Percentiles rank a stretch among this genome's conserved stretches.
These are phyloP conservation scores for Teratosphaeria epicoccoides DNA, from an alignment of 2,329 filamentous ascomycete genomes.

Conservation along the genomic window DNA sequence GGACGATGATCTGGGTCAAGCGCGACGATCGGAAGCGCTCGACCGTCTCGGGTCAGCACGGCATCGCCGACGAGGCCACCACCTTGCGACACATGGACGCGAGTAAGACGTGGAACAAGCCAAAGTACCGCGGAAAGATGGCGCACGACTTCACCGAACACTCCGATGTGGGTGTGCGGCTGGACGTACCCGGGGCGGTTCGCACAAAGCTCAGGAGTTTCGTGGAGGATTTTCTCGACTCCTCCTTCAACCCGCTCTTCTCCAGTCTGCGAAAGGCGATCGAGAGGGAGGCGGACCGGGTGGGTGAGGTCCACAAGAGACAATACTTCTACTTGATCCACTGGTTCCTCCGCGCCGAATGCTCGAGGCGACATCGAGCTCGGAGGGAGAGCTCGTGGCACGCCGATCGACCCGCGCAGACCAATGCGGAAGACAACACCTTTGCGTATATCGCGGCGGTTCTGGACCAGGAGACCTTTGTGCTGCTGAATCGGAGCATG, in stretches of 20 bases:
- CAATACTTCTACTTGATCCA: conserved; percentile 89
- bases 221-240: conserved; percentile 87
- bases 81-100: conserved; percentile 82
- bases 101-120: conserved; percentile 81
- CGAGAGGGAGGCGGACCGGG: conserved; percentile 75
- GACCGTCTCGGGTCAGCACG: conserved; percentile 80
- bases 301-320: conserved; percentile 63
- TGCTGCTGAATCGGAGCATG: conserved; percentile 75
- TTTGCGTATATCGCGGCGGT: conserved; percentile 84
- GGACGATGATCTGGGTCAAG: conserved; percentile 95
- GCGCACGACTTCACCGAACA: conserved; percentile 35
- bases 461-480: conserved; percentile 89
- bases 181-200: conserved; percentile 61
- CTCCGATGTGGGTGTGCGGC: conserved; percentile 65
- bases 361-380: conserved; percentile 49
- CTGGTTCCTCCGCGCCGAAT: conserved; percentile 80
- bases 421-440: conserved; percentile 50
- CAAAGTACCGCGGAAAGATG: conserved; percentile 44
- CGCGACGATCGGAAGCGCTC: conserved; percentile 73
- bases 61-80: conserved; percentile 59
- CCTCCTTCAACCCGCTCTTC: conserved; percentile 84
- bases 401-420: conserved; percentile 25
- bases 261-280: conserved; percentile 77
- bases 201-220: conserved; percentile 68
- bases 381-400: conserved; percentile 33